phyloP scores from a whole-genome alignment of 2,329 filamentous ascomycete species.

The Trichoderma breve region DNA sequence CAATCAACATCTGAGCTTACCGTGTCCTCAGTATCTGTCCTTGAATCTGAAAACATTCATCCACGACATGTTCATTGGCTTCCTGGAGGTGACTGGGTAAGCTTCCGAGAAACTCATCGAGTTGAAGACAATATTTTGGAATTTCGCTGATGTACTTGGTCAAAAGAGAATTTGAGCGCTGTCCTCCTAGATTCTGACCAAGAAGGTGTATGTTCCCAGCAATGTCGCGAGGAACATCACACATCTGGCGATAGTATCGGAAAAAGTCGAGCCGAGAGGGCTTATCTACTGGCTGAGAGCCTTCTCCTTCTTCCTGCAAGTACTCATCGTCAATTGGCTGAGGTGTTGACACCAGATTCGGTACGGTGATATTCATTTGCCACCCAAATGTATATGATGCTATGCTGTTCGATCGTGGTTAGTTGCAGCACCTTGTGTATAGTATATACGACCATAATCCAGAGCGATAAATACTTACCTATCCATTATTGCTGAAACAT shows the following conservation, averaged over 20 bases:
- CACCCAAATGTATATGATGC: slow-evolving; percentile 12
- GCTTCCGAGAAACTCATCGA: background rate
- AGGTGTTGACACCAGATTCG: background rate
- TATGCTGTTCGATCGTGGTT: background rate
- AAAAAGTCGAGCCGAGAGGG: slow-evolving; percentile 1
- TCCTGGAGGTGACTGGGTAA: background rate
- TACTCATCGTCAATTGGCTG: slow-evolving; percentile 10
- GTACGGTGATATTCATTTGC: background rate
- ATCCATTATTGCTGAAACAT: background rate
- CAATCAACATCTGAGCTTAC: background rate
- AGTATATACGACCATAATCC: background rate
- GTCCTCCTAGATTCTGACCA: background rate
- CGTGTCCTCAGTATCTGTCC: background rate
- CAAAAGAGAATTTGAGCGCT: background rate
- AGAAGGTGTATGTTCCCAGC: background rate
- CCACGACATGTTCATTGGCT: background rate
- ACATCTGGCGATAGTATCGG: background rate
- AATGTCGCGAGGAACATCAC: slow-evolving; percentile 5
- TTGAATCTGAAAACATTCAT: slow-evolving; percentile 8
- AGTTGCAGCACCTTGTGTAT: background rate
- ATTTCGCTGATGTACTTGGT: slow-evolving; percentile 4
- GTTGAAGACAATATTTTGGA: background rate
- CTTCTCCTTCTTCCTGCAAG: background rate
- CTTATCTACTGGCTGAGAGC: background rate
- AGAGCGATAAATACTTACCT: background rate